phyloP scores from a whole-genome alignment of 768 basidiomycete genomes.

The Tephrocybe sp. region DNA sequence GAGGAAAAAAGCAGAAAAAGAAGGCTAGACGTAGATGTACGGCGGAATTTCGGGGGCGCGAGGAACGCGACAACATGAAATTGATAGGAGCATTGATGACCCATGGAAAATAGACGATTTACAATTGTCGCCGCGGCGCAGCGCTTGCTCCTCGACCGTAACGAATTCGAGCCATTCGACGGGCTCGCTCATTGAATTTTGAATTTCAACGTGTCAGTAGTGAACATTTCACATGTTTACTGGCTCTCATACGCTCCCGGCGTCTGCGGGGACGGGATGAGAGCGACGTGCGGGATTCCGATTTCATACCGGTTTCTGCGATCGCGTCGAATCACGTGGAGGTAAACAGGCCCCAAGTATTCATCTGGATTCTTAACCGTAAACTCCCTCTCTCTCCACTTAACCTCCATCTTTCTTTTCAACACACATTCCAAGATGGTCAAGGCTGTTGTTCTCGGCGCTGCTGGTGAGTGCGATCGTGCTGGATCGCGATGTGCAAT shows the following conservation, averaged over 20 bases:
- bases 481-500: conserved; percentile 7
- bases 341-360: background rate
- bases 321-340: conserved; percentile 20
- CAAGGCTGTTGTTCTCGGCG: conserved; percentile 95
- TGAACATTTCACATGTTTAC: background rate
- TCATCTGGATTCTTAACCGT: conserved; percentile 1
- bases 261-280: background rate
- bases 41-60: background rate
- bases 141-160: no score
- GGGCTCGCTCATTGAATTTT: background rate
- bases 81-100: no score
- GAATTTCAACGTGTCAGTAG: background rate
- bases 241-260: background rate
- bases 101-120: no score
- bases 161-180: background rate
- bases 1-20: background rate
- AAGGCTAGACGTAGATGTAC: background rate
- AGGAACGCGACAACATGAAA: no score
- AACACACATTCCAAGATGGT: conserved; percentile 34
- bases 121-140: no score
- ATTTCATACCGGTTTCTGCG: conserved; percentile 7
- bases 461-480: conserved; percentile 60
- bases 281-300: background rate
- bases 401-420: conserved; percentile 6
- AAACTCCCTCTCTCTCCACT: conserved; percentile 9